These are phyloP conservation scores for Arthrobotrys megalospora DNA, from an alignment of 2,329 filamentous ascomycete genomes.

Conservation along the genomic window DNA sequence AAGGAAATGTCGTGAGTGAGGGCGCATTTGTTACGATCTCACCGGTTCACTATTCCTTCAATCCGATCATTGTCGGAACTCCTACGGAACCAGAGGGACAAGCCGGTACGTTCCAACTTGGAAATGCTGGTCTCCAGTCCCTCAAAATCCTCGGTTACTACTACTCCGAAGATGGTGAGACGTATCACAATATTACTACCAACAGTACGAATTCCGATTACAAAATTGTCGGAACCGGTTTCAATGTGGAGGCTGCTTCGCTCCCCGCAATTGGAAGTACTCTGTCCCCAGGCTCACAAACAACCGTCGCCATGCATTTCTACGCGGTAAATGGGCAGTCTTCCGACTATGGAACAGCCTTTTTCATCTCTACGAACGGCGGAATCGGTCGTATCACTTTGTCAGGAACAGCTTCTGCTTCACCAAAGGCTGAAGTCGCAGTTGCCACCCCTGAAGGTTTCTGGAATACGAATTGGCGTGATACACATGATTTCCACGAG, in stretches of 20 bases:
- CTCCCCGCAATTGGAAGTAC: conserved; percentile 66
- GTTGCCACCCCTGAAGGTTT: conserved; percentile 67
- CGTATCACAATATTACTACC: conserved; percentile 65
- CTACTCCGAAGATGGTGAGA: conserved; percentile 66
- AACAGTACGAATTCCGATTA: conserved; percentile 60
- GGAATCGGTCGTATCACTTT: conserved; percentile 66
- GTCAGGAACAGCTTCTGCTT: conserved; percentile 66
- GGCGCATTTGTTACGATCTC: conserved; percentile 67
- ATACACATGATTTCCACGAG: conserved; percentile 41
- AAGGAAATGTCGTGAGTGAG: conserved; percentile 67
- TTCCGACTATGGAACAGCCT: conserved; percentile 66
- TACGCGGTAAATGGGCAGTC: conserved; percentile 63
- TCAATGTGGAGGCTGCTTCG: conserved; percentile 64
- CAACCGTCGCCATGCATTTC: conserved; percentile 67
- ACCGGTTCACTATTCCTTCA: conserved; percentile 68
- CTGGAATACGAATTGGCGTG: conserved; percentile 65
- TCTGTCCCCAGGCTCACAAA: conserved; percentile 65
- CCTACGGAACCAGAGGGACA: conserved; percentile 64
- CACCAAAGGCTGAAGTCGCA: conserved; percentile 67
- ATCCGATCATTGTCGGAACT: conserved; percentile 68
- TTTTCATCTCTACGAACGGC: conserved; percentile 67
- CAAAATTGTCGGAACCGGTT: conserved; percentile 66
- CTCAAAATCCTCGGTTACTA: conserved; percentile 67
- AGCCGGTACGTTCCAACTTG: conserved; percentile 66
- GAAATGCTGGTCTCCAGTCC: conserved; percentile 67